phyloP scores from a whole-genome alignment of 2,329 filamentous ascomycete species.

The Blastomyces parvus region DNA sequence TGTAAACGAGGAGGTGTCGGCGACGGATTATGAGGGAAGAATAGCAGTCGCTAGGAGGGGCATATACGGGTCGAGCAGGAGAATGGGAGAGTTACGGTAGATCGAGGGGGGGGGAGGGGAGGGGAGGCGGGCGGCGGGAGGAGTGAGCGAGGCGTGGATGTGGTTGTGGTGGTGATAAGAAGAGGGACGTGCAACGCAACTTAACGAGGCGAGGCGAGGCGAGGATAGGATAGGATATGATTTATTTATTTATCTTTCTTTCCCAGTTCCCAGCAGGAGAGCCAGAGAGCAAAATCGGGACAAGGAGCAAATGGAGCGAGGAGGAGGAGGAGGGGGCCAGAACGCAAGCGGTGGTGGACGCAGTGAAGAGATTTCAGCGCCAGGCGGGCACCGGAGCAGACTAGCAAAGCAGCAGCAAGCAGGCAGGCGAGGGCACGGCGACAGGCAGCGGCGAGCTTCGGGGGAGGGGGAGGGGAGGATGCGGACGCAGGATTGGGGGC shows the following conservation, averaged over 20 bases:
- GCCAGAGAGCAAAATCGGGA: neutral
- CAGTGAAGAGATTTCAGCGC: neutral
- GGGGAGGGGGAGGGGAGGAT: neutral
- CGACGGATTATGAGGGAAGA: slow-evolving; percentile 19
- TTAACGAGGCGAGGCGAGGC: neutral
- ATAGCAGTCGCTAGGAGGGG: slow-evolving; percentile 21
- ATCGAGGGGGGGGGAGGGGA: slow-evolving; percentile 18
- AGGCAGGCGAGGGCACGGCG: neutral
- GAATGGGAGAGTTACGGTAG: slow-evolving; percentile 16
- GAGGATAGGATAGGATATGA: too few species aligned
- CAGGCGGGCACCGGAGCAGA: neutral
- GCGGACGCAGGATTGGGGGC: neutral
- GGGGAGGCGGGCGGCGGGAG: slow-evolving; percentile 4
- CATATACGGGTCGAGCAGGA: slow-evolving; percentile 21
- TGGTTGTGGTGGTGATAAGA: neutral
- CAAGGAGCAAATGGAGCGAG: neutral
- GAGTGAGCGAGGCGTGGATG: neutral
- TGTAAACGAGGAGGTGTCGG: slow-evolving; percentile 9
- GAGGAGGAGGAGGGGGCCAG: neutral
- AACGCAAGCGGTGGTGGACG: slow-evolving; percentile 6
- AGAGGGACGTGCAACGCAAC: neutral
- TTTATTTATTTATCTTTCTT: too few species aligned
- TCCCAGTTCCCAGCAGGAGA: neutral
- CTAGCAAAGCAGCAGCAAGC: too few species aligned
- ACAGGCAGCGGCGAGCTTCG: neutral